These are phyloP conservation scores for Botryobasidium botryosum DNA, from an alignment of 768 basidiomycete species.

Conservation along the genomic window DNA sequence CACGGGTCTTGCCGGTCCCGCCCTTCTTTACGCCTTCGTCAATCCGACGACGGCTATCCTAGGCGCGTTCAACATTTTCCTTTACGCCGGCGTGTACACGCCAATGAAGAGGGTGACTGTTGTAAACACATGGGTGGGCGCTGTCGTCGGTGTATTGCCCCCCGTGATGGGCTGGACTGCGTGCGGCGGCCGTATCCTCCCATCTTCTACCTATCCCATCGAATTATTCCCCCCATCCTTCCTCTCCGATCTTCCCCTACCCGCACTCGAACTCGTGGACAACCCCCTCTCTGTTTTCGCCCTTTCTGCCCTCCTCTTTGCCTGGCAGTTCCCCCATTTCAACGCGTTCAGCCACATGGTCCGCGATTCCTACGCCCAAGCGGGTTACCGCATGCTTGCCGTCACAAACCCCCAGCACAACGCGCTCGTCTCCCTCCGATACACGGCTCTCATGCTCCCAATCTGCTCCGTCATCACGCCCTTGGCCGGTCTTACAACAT, in stretches of 20 bases:
- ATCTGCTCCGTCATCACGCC: conserved; percentile 70
- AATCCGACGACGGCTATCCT: conserved; percentile 75
- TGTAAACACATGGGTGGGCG: conserved; percentile 86
- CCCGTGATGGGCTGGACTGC: conserved; percentile 99
- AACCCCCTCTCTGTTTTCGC: conserved; percentile 70
- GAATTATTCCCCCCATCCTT: conserved; percentile 45
- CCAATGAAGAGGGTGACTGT: conserved; percentile 73
- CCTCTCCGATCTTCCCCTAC: conserved; percentile 22
- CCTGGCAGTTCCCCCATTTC: conserved; percentile 99
- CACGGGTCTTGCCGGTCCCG: conserved; percentile 66
- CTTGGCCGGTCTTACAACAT: conserved; percentile 82
- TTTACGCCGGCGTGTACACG: conserved; percentile 89
- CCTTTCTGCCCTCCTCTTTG: conserved; percentile 72
- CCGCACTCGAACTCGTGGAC: conserved; percentile 25
- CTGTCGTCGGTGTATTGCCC: conserved; percentile 82
- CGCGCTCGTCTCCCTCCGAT: conserved; percentile 68
- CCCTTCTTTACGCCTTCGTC: conserved; percentile 61
- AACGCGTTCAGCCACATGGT: conserved; percentile 81
- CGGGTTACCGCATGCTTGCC: conserved; percentile 85
- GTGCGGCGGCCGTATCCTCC: conserved; percentile 63
- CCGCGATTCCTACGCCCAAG: conserved; percentile 77
- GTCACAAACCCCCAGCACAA: conserved; percentile 65
- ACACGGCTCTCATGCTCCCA: conserved; percentile 57
- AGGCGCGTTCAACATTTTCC: conserved; percentile 65
- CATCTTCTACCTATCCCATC: conserved; percentile 41